Percentiles rank a stretch among this genome's conserved stretches.
These are phyloP conservation scores for Melampsora americana DNA, from an alignment of 1,284 basidiomycete genomes.

Conservation along the genomic window DNA sequence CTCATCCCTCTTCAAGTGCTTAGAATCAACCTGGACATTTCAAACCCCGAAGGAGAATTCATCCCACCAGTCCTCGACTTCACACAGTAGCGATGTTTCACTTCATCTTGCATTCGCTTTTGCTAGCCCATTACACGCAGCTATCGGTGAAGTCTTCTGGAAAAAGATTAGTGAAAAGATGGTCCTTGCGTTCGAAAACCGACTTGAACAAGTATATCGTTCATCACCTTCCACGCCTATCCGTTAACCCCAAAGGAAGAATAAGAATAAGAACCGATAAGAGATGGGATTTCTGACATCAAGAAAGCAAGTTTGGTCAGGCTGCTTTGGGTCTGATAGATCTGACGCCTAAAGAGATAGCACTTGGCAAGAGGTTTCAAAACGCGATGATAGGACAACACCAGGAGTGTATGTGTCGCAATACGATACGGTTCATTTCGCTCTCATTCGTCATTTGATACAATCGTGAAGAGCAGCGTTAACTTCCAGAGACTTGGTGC, in stretches of 20 bases:
- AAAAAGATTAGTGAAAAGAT: constrained; percentile 38
- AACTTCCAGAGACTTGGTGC: too few relatives aligned
- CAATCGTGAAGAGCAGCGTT: too few relatives aligned
- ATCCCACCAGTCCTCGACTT: constrained; percentile 17
- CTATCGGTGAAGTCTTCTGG: constrained; percentile 36
- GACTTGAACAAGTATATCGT: constrained; percentile 15
- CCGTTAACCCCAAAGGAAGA: neutral
- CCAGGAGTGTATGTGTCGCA: too few relatives aligned
- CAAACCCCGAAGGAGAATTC: constrained; percentile 25
- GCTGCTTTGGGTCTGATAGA: too few relatives aligned
- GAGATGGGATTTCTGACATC: too few relatives aligned
- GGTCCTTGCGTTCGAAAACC: constrained; percentile 34
- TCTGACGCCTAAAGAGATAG: too few relatives aligned
- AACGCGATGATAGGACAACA: too few relatives aligned
- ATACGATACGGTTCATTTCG: too few relatives aligned
- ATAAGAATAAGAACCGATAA: too few relatives aligned
- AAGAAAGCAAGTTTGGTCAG: too few relatives aligned
- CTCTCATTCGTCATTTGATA: too few relatives aligned
- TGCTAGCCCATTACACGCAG: constrained; percentile 35
- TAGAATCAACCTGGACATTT: constrained; percentile 42
- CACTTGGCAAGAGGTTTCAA: too few relatives aligned
- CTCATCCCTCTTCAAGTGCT: constrained; percentile 36
- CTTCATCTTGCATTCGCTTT: constrained; percentile 41
- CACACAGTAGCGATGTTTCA: constrained; percentile 23
- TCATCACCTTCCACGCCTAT: neutral